phyloP scores from a whole-genome alignment of 2,329 filamentous ascomycete genomes.

The Aspergillus unguis region DNA sequence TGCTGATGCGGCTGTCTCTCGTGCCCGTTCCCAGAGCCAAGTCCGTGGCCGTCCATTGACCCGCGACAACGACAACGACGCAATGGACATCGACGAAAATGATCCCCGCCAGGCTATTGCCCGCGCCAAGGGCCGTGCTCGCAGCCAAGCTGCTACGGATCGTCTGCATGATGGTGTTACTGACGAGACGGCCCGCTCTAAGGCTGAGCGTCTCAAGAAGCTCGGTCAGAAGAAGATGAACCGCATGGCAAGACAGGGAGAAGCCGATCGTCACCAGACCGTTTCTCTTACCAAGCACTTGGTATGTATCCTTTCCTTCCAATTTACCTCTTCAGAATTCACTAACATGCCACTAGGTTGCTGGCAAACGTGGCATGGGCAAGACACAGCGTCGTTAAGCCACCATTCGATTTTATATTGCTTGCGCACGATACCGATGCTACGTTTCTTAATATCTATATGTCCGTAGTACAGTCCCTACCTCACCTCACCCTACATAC shows the following conservation, averaged over 20 bases:
- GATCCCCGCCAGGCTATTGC: constrained; percentile 50
- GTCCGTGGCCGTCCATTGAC: constrained; percentile 68
- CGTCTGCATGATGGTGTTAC: constrained; percentile 55
- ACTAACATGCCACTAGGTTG: constrained; percentile 53
- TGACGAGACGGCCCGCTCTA: constrained; percentile 63
- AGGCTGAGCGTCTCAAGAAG: constrained; percentile 84
- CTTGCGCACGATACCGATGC: constrained; percentile 4
- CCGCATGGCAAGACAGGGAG: constrained; percentile 92
- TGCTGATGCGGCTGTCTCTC: constrained; percentile 67
- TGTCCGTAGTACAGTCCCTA: constrained; percentile 2
- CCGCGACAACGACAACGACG: constrained; percentile 64
- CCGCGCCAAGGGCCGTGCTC: constrained; percentile 69
- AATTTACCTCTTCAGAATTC: not conserved
- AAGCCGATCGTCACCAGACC: constrained; percentile 86
- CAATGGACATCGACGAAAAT: constrained; percentile 58
- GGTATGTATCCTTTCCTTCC: constrained; percentile 55
- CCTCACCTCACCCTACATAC: constrained; percentile 7
- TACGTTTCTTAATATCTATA: constrained; percentile 1
- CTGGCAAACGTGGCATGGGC: constrained; percentile 90
- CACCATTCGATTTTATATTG: not conserved
- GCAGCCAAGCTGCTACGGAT: constrained; percentile 51
- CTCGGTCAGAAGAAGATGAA: constrained; percentile 98
- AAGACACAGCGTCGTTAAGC: constrained; percentile 61
- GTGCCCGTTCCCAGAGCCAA: constrained; percentile 61
- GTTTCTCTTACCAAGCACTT: constrained; percentile 85